These are phyloP conservation scores for Tothia fuscella DNA, from an alignment of 2,329 filamentous ascomycete genomes.

Conservation along the genomic window DNA sequence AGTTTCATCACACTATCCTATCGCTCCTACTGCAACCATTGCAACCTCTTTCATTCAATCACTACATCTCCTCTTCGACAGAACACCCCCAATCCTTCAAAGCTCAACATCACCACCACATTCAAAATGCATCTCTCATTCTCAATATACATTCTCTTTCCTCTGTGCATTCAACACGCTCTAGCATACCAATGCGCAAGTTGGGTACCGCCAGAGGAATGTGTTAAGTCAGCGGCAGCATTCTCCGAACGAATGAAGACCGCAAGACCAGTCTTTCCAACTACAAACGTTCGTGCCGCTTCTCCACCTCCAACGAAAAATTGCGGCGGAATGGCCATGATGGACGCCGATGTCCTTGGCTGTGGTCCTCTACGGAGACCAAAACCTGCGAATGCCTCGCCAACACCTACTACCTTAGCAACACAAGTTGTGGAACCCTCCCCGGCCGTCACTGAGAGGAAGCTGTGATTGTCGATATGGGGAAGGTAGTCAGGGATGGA, in stretches of 20 bases:
- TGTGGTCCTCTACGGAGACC: background rate
- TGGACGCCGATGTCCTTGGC: background rate
- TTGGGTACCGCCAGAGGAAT: slow-evolving; percentile 2
- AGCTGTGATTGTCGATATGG: too few species aligned
- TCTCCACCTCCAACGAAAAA: background rate
- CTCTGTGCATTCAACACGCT: background rate
- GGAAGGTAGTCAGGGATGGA: too few species aligned
- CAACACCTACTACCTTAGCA: too few species aligned
- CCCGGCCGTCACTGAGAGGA: too few species aligned
- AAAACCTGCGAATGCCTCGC: background rate
- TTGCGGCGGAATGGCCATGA: background rate
- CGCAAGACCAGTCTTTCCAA: background rate
- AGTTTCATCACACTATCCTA: background rate
- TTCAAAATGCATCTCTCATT: slow-evolving; percentile 1
- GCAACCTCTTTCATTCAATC: too few species aligned
- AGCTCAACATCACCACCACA: background rate
- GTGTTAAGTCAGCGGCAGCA: background rate
- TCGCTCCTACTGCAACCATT: too few species aligned
- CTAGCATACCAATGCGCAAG: background rate
- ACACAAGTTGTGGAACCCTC: too few species aligned
- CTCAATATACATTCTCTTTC: background rate
- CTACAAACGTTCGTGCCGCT: background rate
- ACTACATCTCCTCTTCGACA: too few species aligned
- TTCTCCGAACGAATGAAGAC: background rate
- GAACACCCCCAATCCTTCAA: background rate